Percentiles rank a stretch among this genome's conserved stretches.
Conservation (phyloP, 2,329 filamentous ascomycete species). For the Xylaria sp. region DNA sequence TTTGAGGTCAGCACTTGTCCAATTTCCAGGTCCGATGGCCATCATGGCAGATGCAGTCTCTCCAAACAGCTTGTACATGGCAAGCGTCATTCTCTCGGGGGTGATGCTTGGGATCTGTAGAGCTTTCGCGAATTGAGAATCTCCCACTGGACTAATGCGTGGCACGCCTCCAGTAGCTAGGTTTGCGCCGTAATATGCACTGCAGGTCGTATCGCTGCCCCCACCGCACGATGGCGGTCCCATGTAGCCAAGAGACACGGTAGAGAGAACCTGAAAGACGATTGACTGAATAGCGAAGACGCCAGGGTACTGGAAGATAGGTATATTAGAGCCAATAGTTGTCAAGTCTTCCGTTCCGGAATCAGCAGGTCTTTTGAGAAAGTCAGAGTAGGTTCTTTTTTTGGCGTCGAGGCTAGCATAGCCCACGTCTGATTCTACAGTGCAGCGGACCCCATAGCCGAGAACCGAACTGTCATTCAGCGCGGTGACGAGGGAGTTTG, state of each 20-base stretch:
- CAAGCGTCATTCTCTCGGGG: conserved; percentile 21
- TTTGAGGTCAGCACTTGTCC: conserved; percentile 9
- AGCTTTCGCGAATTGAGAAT: conserved; percentile 8
- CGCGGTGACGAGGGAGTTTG: conserved; percentile 14
- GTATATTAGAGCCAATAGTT: not conserved
- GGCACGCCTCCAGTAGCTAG: conserved; percentile 21
- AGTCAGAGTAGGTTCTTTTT: conserved; percentile 14
- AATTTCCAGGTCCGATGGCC: conserved; percentile 19
- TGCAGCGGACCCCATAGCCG: conserved; percentile 22
- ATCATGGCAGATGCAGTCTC: conserved; percentile 20
- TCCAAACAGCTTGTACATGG: conserved; percentile 25
- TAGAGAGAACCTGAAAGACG: conserved; percentile 19
- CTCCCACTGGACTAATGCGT: conserved; percentile 7
- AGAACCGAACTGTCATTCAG: conserved; percentile 18
- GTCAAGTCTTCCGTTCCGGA: conserved; percentile 4
- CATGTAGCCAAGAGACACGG: conserved; percentile 10
- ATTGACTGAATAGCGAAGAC: conserved; percentile 14
- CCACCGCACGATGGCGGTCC: conserved; percentile 9
- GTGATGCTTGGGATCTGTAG: conserved; percentile 19
- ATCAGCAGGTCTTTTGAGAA: not conserved
- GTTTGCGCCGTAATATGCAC: conserved; percentile 17
- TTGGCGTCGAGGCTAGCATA: conserved; percentile 7
- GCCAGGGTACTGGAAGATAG: conserved; percentile 7
- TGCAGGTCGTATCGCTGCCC: conserved; percentile 13
- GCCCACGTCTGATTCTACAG: conserved; percentile 9